These are phyloP conservation scores for Penicillium desertorum DNA, from an alignment of 495 filamentous ascomycete genomes.

Conservation along the genomic window DNA sequence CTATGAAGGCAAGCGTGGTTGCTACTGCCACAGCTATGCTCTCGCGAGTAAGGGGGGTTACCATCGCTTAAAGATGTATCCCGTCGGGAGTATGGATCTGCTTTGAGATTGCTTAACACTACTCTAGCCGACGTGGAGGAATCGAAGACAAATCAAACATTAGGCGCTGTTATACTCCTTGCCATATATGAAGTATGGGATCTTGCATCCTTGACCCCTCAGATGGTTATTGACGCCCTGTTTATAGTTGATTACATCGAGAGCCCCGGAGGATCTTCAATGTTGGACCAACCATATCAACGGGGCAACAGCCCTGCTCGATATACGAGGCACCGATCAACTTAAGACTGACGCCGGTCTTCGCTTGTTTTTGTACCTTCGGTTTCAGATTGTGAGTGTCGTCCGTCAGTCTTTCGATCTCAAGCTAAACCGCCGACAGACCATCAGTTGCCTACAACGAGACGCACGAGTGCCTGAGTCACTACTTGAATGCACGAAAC, in stretches of 20 bases:
- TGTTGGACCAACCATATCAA: slow-evolving; percentile 61
- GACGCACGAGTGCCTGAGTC: slow-evolving; percentile 36
- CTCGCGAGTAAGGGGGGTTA: slow-evolving; percentile 39
- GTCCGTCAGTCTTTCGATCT: not conserved
- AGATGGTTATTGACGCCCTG: slow-evolving; percentile 14
- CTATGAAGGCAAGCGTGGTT: slow-evolving; percentile 45
- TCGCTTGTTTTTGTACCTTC: slow-evolving; percentile 57
- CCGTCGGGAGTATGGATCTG: slow-evolving; percentile 48
- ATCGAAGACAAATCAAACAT: slow-evolving; percentile 59
- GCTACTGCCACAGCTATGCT: slow-evolving; percentile 55
- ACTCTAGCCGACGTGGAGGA: slow-evolving; percentile 55
- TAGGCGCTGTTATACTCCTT: slow-evolving; percentile 61
- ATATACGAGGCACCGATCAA: slow-evolving; percentile 56
- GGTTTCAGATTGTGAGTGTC: slow-evolving; percentile 45
- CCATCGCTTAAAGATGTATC: slow-evolving; percentile 38
- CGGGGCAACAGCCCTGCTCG: slow-evolving; percentile 57
- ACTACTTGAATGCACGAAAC: slow-evolving; percentile 35
- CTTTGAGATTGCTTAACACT: slow-evolving; percentile 49
- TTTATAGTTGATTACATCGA: slow-evolving; percentile 48
- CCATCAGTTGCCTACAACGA: slow-evolving; percentile 43
- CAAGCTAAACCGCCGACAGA: slow-evolving; percentile 24
- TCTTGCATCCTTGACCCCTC: not conserved
- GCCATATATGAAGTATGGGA: slow-evolving; percentile 49
- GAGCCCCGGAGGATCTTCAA: slow-evolving; percentile 43
- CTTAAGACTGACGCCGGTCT: slow-evolving; percentile 55